Evolutionary conservation across 225 moss, liverwort and hornwort genomes (phyloP), one percentile per base, ranked within the genome.

Genomic region (Asterella californica): DNA sequence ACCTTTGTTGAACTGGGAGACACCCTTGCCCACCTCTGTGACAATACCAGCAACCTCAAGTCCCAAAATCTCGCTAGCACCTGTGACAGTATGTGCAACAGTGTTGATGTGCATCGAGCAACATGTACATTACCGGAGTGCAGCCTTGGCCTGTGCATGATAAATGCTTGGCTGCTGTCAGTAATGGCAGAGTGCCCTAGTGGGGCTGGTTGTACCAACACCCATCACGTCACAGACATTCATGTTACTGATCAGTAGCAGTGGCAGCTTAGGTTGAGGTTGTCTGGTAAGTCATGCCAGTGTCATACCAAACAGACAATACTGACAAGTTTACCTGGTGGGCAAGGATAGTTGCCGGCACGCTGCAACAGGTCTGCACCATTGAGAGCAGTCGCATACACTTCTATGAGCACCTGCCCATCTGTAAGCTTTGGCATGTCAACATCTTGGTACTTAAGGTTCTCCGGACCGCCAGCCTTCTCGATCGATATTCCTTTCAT

Each of bases 121-220:
- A n/a, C n/a, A n/a, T n/a, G n/a, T n/a, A n/a, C n/a, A n/a, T n/a
- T n/a, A n/a, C n/a, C n/a, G n/a, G n/a, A n/a, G n/a, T n/a, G n/a
- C n/a, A n/a, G n/a, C n/a, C n/a, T n/a, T n/a, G n/a, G n/a, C n/a
- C n/a, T n/a, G n/a, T 55, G 45, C 32, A 42, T 36, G 6, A 33
- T 60, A 90, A 90, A 90, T 95, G 78, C 42, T 90, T 91, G 78
- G 93, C 91, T 27, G 89, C 88, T 81, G 91, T 90, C 95, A n/a
- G n/a, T n/a, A n/a, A n/a, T n/a, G n/a, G n/a, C n/a, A n/a, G n/a
- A n/a, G n/a, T n/a, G n/a, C n/a, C n/a, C n/a, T n/a, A n/a, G n/a
- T n/a, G n/a, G n/a, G n/a, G n/a, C n/a, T n/a, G n/a, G n/a, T n/a
- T n/a, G n/a, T n/a, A n/a, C n/a, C n/a, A n/a, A n/a, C n/a, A n/a